Evolutionary conservation across 495 filamentous ascomycete species (phyloP), one percentile per base, ranked within the genome.

Genomic region (Cercophora samala): DNA sequence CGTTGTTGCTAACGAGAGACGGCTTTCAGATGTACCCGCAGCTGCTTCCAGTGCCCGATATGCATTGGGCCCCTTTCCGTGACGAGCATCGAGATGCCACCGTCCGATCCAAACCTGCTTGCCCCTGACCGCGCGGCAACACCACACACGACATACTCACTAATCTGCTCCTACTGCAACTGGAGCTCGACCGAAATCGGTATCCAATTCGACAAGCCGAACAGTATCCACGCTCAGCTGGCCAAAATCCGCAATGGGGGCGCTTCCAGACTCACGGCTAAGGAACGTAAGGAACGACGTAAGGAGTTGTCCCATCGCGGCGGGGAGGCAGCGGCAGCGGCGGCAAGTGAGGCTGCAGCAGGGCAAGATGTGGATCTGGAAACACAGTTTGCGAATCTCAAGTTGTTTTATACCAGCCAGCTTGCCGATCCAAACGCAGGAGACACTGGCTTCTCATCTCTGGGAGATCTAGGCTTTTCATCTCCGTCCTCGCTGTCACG

Each of bases 161-260:
- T 99, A 61, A 84, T 85, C 6, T 99, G 95, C 77, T 84, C 86
- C 29, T 97, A 95, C 79, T 99, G 95, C 81, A 84, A 88, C 73
- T 99, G 95, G 95, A 92, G 85, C 70, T 91, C 92, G 5, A 83
- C 89, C 19, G 94, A 98, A 70, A 92, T 96, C 60, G 93, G 91
- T 19, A 89, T 97, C 76, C 87, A 90, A 71, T 94, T 99, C 73
- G 91, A 94, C 75, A 96, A 92, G 70, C 86, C 90, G 2, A 92
- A 89, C 60, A 88, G 90, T 66, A 93, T 98, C 68, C 90, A 90
- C 66, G 81, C 82, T n/a, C 93, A 97, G 74, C 83, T 99, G 2
- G 76, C 84, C 1, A 86, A 85, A 74, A 76, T 87, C 9, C 81
- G 79, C 42, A 87, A 88, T 70, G 86, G 82, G 65, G 85, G 80